Conservation (phyloP, 2,329 filamentous ascomycete genomes). For the Pyrenophora graminea region DNA sequence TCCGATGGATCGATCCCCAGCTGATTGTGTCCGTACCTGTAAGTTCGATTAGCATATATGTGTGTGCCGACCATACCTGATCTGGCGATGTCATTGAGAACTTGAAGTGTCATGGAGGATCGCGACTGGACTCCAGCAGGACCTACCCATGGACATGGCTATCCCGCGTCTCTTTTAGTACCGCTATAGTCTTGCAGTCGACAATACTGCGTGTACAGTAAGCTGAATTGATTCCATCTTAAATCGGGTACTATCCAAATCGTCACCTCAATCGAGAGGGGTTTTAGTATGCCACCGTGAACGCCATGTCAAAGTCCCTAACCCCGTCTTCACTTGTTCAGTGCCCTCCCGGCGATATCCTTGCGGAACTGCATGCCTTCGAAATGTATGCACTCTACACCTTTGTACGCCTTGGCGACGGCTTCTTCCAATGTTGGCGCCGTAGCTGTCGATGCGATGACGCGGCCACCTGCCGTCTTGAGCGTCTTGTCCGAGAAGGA, state of each 20-base stretch:
- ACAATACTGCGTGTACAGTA: no score
- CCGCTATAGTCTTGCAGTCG: no score
- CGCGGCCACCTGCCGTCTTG: conserved; percentile 81
- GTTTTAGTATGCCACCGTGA: conserved; percentile 2
- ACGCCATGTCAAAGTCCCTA: not conserved
- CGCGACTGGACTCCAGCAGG: no score
- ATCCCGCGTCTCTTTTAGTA: no score
- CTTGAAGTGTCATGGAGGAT: no score
- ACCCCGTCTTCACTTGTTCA: conserved; percentile 37
- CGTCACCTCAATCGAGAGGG: no score
- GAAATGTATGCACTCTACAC: conserved; percentile 78
- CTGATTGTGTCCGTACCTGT: not conserved
- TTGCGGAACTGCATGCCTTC: conserved; percentile 89
- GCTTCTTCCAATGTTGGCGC: conserved; percentile 77
- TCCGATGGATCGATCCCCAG: not conserved
- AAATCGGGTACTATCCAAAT: no score
- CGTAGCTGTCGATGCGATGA: conserved; percentile 88
- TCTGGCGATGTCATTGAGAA: no score
- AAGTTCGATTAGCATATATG: no score
- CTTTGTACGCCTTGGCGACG: conserved; percentile 84
- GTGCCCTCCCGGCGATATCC: conserved; percentile 74
- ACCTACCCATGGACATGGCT: no score
- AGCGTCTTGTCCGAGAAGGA: conserved; percentile 64
- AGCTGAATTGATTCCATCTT: no score
- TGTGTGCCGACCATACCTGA: no score